phyloP scores from a whole-genome alignment of 2,329 filamentous ascomycete species.

The Fulvia fulva region DNA sequence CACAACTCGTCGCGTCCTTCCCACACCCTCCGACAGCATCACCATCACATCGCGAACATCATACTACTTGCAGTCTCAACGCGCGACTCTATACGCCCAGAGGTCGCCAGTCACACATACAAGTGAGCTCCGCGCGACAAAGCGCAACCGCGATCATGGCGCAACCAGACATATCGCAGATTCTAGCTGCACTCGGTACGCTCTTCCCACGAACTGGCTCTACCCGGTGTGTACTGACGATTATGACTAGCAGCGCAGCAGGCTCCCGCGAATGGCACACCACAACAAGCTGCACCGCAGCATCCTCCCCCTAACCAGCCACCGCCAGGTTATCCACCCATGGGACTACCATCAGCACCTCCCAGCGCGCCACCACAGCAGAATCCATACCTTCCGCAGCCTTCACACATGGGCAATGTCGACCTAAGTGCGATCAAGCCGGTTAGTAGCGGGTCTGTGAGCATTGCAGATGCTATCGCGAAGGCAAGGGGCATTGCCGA shows the following conservation, averaged over 20 bases:
- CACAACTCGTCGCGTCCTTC: background rate
- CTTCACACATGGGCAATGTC: constrained; percentile 69
- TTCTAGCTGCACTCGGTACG: constrained; percentile 49
- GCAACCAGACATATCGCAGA: constrained; percentile 48
- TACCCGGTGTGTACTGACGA: background rate
- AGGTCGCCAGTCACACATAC: background rate
- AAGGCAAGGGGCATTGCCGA: constrained; percentile 79
- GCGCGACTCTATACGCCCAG: background rate
- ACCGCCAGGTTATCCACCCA: constrained; percentile 44
- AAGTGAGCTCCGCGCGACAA: background rate
- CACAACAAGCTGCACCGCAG: constrained; percentile 43
- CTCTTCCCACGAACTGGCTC: background rate
- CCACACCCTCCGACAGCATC: background rate
- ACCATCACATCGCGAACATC: background rate
- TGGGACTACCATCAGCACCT: constrained; percentile 36
- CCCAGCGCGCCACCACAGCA: constrained; percentile 31
- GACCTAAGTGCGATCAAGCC: constrained; percentile 78
- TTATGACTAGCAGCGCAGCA: constrained; percentile 11
- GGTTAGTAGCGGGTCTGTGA: constrained; percentile 74
- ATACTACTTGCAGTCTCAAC: background rate
- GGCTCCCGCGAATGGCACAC: constrained; percentile 35
- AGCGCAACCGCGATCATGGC: constrained; percentile 35
- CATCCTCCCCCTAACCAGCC: constrained; percentile 36
- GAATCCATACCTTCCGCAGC: constrained; percentile 54
- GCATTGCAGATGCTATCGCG: constrained; percentile 77